Conservation (phyloP, 345 rosid genomes). For the Pelargonium nanum region DNA sequence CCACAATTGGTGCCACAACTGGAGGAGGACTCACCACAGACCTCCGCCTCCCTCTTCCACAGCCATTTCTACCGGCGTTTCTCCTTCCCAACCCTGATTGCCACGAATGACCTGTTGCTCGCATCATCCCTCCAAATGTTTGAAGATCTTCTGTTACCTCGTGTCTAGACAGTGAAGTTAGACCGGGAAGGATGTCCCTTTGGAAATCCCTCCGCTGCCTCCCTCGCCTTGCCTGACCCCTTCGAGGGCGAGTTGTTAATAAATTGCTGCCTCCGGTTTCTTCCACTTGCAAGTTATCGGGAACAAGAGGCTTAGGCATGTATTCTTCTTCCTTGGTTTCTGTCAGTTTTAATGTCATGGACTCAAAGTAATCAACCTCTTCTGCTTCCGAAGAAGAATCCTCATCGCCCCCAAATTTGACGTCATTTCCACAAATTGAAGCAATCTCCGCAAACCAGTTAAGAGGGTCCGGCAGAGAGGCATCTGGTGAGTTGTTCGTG, state of each 20-base stretch:
- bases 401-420: slow-evolving; percentile 22
- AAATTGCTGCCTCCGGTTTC: slow-evolving; percentile 31
- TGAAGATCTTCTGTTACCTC: slow-evolving; percentile 96
- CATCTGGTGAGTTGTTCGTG: slow-evolving; percentile 23
- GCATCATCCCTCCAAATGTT: slow-evolving; percentile 81
- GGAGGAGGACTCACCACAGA: slow-evolving; percentile 30
- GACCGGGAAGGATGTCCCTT: slow-evolving; percentile 97
- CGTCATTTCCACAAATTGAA: slow-evolving; percentile 39
- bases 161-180: slow-evolving; percentile 70
- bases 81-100: slow-evolving; percentile 63
- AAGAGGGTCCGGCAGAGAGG: slow-evolving; percentile 35
- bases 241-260: slow-evolving; percentile 45
- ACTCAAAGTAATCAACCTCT: slow-evolving; percentile 69
- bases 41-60: slow-evolving; percentile 67
- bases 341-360: slow-evolving; percentile 55
- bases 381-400: slow-evolving; percentile 33
- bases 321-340: slow-evolving; percentile 68
- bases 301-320: slow-evolving; percentile 71
- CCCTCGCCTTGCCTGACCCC: slow-evolving; percentile 84
- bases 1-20: slow-evolving; percentile 29
- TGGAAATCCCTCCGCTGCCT: slow-evolving; percentile 96
- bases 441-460: slow-evolving; percentile 72
- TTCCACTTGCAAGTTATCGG: slow-evolving; percentile 45
- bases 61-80: slow-evolving; percentile 51
- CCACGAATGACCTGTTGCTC: slow-evolving; percentile 70